Evolutionary conservation across 1,139 yeast genomes (phyloP).

Genomic region (Taphrina pruni): DNA sequence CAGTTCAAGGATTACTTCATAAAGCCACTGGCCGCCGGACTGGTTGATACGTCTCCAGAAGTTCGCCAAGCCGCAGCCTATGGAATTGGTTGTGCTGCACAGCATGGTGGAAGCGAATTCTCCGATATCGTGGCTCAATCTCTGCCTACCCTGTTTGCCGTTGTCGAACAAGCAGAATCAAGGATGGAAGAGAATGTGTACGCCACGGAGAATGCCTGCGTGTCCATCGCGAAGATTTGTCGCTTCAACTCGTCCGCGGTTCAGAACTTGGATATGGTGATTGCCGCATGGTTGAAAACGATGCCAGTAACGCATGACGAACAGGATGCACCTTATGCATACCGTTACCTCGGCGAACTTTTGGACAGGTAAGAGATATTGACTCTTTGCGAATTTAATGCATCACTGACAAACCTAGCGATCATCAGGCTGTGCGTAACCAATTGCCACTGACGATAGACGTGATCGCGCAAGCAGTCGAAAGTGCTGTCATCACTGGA

Average conservation of each 20-base stretch:
- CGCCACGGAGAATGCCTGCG: slow-evolving; percentile 85
- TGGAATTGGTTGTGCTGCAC: slow-evolving; percentile 85
- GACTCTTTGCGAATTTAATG: background rate
- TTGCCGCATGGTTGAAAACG: slow-evolving; percentile 78
- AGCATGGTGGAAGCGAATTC: slow-evolving; percentile 70
- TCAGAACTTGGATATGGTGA: slow-evolving; percentile 64
- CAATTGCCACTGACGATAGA: slow-evolving; percentile 73
- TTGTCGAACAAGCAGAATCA: slow-evolving; percentile 82
- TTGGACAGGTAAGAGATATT: slow-evolving; percentile 57
- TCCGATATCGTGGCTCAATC: slow-evolving; percentile 70
- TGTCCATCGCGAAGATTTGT: slow-evolving; percentile 79
- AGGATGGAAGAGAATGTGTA: slow-evolving; percentile 79
- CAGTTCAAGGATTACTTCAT: slow-evolving; percentile 70
- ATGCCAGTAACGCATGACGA: slow-evolving; percentile 84
- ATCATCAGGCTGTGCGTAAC: slow-evolving; percentile 64
- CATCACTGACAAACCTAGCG: slow-evolving; percentile 12
- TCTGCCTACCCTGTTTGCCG: slow-evolving; percentile 73
- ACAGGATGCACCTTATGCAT: slow-evolving; percentile 88
- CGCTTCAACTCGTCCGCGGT: slow-evolving; percentile 53
- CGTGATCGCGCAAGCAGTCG: slow-evolving; percentile 75
- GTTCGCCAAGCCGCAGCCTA: slow-evolving; percentile 88
- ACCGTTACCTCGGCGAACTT: slow-evolving; percentile 74
- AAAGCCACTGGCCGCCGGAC: slow-evolving; percentile 66
- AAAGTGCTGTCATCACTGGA: slow-evolving; percentile 63
- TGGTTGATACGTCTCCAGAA: slow-evolving; percentile 65